Base-by-base conservation (phyloP, 257 asterid genomes). In the Asclepias syriaca region DNA sequence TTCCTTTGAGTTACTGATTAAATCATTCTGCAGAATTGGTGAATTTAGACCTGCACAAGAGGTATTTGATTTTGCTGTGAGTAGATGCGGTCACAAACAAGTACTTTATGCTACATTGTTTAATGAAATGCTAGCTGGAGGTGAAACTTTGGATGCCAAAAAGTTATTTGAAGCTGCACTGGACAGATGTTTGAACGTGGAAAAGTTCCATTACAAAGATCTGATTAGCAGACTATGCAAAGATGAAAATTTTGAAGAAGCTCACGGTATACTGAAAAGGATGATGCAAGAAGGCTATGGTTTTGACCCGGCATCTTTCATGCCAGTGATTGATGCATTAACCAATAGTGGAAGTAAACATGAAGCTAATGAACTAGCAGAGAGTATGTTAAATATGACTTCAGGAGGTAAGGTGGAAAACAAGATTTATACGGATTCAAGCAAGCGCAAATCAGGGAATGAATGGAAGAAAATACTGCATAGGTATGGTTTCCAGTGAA, bases 11-110 rank as follows among this genome's bases (percentile, higher is more conserved):
- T 70, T 88, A 77, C 77, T 94, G 65, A 88, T 94, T 58, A 84
- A 83, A 82, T 84, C 85, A 66, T 92, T 88, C 85, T 89, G 99
- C 81, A 81, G 89, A 80, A 65, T 79, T 50, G 99, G 99, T 71
- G 97, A 91, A 77, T 89, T 89, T 84, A 89, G 89, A 74, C 97
- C 96, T 45, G 98, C 99, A 51, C 88, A 83, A 73, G 99, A 94
- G 68, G 89, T 82, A 60, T 89, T 94, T 81, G 86, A 87, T 68
- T 78, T 83, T 18, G 89, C 89, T 68, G 64, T 82, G 74, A 77
- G 85, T 66, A 75, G 86, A 45, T 86, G 86, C 77, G 97, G 97
- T 66, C 91, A 86, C 81, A 81, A 78, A 50, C 89, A 87, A 72
- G 85, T 74, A 39, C 90, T 94, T 59, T 94, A 88, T 71, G 77